phyloP scores from a whole-genome alignment of 768 basidiomycete species.

The Termitomyces sp. region DNA sequence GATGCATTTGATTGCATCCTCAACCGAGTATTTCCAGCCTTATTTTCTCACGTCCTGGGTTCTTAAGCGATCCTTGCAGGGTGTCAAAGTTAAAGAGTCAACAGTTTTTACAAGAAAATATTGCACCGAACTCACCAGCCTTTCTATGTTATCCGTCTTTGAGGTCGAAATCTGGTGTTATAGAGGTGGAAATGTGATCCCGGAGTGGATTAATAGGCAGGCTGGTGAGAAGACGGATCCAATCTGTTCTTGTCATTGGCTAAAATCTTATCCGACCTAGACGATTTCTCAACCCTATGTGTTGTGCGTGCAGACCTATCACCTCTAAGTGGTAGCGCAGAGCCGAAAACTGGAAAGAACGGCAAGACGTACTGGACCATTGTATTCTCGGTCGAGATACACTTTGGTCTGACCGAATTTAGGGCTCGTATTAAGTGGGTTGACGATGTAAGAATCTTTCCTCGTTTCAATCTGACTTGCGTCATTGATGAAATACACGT shows the following conservation, averaged over 20 bases:
- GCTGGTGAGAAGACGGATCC: constrained; percentile 31
- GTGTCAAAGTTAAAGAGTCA: constrained; percentile 74
- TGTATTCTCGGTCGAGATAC: constrained; percentile 79
- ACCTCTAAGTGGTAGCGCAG: constrained; percentile 63
- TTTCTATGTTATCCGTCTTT: constrained; percentile 72
- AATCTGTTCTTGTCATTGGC: neutral
- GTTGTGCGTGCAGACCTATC: constrained; percentile 76
- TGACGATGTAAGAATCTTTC: constrained; percentile 50
- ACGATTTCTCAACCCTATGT: constrained; percentile 72
- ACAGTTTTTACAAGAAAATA: constrained; percentile 80
- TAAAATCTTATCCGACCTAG: constrained; percentile 21
- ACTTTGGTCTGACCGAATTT: constrained; percentile 80
- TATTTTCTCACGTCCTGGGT: neutral
- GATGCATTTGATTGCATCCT: constrained; percentile 83
- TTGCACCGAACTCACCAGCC: constrained; percentile 72
- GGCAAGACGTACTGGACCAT: constrained; percentile 81
- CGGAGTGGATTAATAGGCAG: constrained; percentile 68
- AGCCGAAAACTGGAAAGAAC: constrained; percentile 54
- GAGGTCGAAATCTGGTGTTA: constrained; percentile 86
- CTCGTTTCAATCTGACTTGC: neutral
- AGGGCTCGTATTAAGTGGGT: constrained; percentile 79
- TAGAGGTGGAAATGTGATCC: constrained; percentile 64
- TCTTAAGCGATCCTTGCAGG: constrained; percentile 26
- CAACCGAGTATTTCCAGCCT: constrained; percentile 43
- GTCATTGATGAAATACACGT: neutral